Evolutionary conservation across 805 yeast genomes (phyloP).

Genomic region (Nakazawaea anatomiae): DNA sequence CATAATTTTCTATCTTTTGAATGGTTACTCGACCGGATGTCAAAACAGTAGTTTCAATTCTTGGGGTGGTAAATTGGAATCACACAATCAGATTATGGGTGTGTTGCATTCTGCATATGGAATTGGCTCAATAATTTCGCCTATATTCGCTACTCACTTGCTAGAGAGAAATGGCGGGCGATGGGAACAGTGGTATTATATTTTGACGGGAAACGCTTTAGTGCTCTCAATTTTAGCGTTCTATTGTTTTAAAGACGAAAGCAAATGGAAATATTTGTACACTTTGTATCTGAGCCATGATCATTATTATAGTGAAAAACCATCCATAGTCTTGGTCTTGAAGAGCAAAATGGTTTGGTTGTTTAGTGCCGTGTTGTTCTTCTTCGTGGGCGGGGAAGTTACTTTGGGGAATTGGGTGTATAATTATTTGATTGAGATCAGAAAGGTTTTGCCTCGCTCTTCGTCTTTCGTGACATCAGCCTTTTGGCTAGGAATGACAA

Average conservation of each 20-base stretch:
- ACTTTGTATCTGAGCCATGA: conserved; percentile 12
- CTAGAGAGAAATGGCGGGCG: conserved; percentile 26
- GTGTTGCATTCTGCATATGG: conserved; percentile 49
- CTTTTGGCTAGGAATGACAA: conserved; percentile 46
- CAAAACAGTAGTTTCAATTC: conserved; percentile 51
- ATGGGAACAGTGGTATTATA: conserved; percentile 32
- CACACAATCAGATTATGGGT: conserved; percentile 46
- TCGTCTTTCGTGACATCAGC: conserved; percentile 44
- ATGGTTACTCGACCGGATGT: conserved; percentile 53
- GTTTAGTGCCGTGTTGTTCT: conserved; percentile 35
- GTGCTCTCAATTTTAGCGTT: conserved; percentile 16
- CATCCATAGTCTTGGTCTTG: conserved; percentile 17
- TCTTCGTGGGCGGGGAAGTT: conserved; percentile 47
- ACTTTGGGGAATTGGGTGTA: conserved; percentile 50
- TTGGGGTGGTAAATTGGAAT: conserved; percentile 42
- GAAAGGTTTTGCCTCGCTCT: conserved; percentile 26
- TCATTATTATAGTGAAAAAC: conserved; percentile 11
- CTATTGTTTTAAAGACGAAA: conserved; percentile 27
- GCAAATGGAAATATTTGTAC: conserved; percentile 37
- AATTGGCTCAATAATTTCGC: conserved; percentile 47
- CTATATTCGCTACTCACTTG: conserved; percentile 37
- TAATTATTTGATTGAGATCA: conserved; percentile 38
- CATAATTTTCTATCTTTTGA: conserved; percentile 30
- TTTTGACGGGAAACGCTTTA: conserved; percentile 23
- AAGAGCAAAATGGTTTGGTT: conserved; percentile 31